Percentiles rank a stretch among this genome's conserved stretches.
Conservation (phyloP, 805 yeast species). For the Wickerhamiella vanderwaltii region DNA sequence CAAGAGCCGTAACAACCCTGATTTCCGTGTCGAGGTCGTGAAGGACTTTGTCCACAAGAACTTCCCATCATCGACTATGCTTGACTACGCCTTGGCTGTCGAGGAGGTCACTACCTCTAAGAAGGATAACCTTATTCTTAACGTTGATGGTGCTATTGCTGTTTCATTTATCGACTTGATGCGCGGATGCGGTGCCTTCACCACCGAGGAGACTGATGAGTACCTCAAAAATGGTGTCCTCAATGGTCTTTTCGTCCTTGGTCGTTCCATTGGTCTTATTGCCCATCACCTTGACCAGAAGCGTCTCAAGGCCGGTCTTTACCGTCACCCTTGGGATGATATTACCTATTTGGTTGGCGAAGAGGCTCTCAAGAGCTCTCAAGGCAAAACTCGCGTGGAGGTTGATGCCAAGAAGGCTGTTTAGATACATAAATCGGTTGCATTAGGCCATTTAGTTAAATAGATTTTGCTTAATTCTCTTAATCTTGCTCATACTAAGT, state of each 20-base stretch:
- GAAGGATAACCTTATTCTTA: conserved; percentile 36
- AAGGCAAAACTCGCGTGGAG: conserved; percentile 27
- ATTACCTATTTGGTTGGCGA: conserved; percentile 34
- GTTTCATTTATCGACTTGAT: conserved; percentile 34
- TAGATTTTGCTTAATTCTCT: no score
- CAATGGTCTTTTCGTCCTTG: conserved; percentile 36
- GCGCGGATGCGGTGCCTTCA: conserved; percentile 35
- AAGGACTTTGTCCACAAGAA: conserved; percentile 35
- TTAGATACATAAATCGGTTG: no score
- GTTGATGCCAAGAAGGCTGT: conserved; percentile 24
- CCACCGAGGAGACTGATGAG: conserved; percentile 35
- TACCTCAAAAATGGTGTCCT: conserved; percentile 36
- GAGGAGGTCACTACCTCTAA: conserved; percentile 39
- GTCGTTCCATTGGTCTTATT: conserved; percentile 36
- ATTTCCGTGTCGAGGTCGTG: conserved; percentile 37
- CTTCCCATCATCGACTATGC: conserved; percentile 33
- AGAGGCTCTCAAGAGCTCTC: conserved; percentile 24
- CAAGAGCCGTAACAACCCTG: conserved; percentile 38
- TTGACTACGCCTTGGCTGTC: conserved; percentile 37
- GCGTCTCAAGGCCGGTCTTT: conserved; percentile 36
- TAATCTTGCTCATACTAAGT: not conserved
- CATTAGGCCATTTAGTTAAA: no score
- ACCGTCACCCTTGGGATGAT: conserved; percentile 40
- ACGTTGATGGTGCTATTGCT: conserved; percentile 38
- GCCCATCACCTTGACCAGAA: conserved; percentile 38